phyloP scores from a whole-genome alignment of 2,329 filamentous ascomycete genomes.

The Beauveria bassiana region DNA sequence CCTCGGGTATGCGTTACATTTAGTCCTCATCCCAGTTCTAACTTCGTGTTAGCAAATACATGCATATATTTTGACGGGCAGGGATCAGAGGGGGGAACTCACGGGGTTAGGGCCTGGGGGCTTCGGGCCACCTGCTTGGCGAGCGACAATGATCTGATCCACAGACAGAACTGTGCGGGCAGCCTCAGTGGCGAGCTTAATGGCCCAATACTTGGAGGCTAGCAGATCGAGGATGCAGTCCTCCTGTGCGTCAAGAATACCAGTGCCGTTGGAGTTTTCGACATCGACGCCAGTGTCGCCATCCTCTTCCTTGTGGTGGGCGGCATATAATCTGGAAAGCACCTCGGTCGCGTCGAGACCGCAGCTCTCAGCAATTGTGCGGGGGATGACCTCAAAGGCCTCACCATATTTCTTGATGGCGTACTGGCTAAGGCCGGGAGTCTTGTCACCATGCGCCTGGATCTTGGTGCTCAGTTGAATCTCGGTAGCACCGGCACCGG shows the following conservation, averaged over 20 bases:
- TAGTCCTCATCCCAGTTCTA: constrained; percentile 59
- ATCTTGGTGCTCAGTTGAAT: constrained; percentile 90
- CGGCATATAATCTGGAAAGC: constrained; percentile 82
- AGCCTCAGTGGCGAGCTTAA: constrained; percentile 91
- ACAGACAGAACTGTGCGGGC: constrained; percentile 91
- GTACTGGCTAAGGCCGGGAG: constrained; percentile 86
- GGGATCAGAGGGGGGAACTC: constrained; percentile 18
- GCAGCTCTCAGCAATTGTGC: constrained; percentile 88
- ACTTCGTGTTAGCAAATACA: neutral
- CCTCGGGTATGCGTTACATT: constrained; percentile 18
- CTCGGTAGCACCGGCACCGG: constrained; percentile 90
- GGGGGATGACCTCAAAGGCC: constrained; percentile 93
- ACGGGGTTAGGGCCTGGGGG: constrained; percentile 85
- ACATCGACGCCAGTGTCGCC: constrained; percentile 94
- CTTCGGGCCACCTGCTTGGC: constrained; percentile 95
- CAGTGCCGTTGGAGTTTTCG: constrained; percentile 74
- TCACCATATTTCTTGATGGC: constrained; percentile 97
- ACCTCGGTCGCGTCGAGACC: constrained; percentile 97
- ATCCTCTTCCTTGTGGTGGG: constrained; percentile 79
- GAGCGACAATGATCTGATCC: constrained; percentile 97
- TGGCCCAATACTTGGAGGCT: constrained; percentile 90
- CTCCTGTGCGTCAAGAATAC: constrained; percentile 77
- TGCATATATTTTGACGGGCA: too few relatives aligned
- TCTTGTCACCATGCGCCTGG: constrained; percentile 84
- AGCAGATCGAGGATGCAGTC: constrained; percentile 89